Percentiles rank a stretch among this genome's conserved stretches.
Conservation (phyloP, 1,284 basidiomycete species). For the Fomitopsis schrenkii region DNA sequence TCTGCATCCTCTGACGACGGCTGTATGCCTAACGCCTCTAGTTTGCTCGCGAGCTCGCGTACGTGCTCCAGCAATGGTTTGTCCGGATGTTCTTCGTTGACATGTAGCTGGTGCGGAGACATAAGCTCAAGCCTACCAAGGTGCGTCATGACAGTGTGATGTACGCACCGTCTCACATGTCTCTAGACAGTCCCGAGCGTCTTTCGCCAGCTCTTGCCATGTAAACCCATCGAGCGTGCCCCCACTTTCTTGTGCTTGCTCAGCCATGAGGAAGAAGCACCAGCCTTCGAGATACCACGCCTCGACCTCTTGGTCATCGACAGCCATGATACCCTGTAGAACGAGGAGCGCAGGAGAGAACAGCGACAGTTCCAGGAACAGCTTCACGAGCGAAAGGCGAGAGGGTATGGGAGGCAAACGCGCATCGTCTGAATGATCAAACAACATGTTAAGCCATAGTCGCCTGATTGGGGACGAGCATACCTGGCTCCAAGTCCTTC, state of each 20-base stretch:
- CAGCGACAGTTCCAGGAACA: constrained; percentile 79
- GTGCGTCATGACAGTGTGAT: not conserved
- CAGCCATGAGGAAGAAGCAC: constrained; percentile 83
- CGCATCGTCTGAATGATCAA: constrained; percentile 51
- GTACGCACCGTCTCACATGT: constrained; percentile 71
- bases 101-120: constrained; percentile 53
- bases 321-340: constrained; percentile 74
- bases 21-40: constrained; percentile 69
- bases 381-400: constrained; percentile 73
- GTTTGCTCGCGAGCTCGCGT: constrained; percentile 65
- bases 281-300: constrained; percentile 96
- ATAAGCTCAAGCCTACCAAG: constrained; percentile 4
- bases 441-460: not conserved
- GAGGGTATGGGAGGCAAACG: constrained; percentile 73
- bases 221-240: constrained; percentile 55
- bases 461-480: constrained; percentile 5
- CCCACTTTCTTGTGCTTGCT: constrained; percentile 58
- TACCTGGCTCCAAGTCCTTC: constrained; percentile 74
- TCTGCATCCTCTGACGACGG: constrained; percentile 56
- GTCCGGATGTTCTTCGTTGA: constrained; percentile 72
- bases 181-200: constrained; percentile 79
- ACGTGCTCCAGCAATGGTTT: constrained; percentile 77
- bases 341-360: constrained; percentile 73
- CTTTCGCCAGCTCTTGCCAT: constrained; percentile 79
- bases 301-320: constrained; percentile 87